phyloP scores from a whole-genome alignment of 139 green algal species.

The Micromonas commoda region DNA sequence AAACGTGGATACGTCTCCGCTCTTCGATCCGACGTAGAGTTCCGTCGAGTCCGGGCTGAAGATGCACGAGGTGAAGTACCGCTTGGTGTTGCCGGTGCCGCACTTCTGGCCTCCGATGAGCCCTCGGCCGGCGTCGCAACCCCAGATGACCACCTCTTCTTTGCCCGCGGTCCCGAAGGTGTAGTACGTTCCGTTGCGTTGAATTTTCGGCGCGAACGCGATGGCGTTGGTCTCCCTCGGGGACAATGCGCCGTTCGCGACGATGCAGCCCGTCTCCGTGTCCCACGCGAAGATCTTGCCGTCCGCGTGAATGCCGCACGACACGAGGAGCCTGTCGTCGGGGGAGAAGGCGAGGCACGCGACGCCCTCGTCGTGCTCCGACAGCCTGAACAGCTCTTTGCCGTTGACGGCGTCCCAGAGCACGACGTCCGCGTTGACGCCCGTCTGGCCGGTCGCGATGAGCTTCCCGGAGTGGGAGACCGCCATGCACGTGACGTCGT shows the following conservation, averaged over 20 bases:
- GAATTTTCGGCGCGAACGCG: neutral
- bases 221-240: neutral
- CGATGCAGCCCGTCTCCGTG: slow-evolving; percentile 4
- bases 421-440: neutral
- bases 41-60: neutral
- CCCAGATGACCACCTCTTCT: neutral
- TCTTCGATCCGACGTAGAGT: neutral
- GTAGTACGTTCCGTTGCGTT: neutral
- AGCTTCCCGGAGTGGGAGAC: neutral
- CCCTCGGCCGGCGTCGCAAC: neutral
- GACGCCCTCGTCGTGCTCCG: slow-evolving; percentile 15
- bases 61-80: neutral
- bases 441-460: neutral
- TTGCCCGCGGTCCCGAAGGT: neutral
- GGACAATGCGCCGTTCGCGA: neutral
- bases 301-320: neutral
- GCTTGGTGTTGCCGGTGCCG: neutral
- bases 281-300: slow-evolving; percentile 14
- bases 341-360: slow-evolving; percentile 10
- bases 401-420: neutral
- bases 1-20: slow-evolving; percentile 4
- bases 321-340: slow-evolving; percentile 14
- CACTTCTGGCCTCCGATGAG: neutral
- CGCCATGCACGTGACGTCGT: neutral
- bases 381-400: neutral